Evolutionary conservation across 768 basidiomycete species (phyloP).

Genomic region (Lentinula sp.): DNA sequence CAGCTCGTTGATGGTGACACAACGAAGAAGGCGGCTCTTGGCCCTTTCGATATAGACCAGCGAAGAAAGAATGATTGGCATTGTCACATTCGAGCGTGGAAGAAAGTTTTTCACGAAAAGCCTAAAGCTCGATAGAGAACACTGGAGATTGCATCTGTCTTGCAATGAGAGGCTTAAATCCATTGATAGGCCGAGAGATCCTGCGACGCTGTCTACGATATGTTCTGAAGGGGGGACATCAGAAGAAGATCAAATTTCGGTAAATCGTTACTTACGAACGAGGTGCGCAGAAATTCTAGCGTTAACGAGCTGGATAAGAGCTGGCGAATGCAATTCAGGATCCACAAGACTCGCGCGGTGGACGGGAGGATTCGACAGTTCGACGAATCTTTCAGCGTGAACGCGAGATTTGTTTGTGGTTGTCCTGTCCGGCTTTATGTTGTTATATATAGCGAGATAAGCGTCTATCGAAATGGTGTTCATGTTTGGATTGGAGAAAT

Average conservation of each 20-base stretch:
- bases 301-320: slow-evolving; percentile 62
- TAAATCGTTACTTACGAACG: slow-evolving; percentile 46
- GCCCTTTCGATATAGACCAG: slow-evolving; percentile 76
- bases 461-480: too few relatives aligned
- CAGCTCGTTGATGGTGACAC: slow-evolving; percentile 60
- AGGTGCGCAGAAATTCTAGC: slow-evolving; percentile 53
- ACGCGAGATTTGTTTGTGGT: too few relatives aligned
- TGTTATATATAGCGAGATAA: too few relatives aligned
- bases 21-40: slow-evolving; percentile 72
- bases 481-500: too few relatives aligned
- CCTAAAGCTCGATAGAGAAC: slow-evolving; percentile 51
- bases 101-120: slow-evolving; percentile 63
- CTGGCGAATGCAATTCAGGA: slow-evolving; percentile 54
- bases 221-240: slow-evolving; percentile 41
- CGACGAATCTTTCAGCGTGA: too few relatives aligned
- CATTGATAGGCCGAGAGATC: slow-evolving; percentile 72
- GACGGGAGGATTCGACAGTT: slow-evolving; percentile 15
- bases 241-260: background rate
- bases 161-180: slow-evolving; percentile 45
- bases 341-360: slow-evolving; percentile 55
- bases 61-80: slow-evolving; percentile 60
- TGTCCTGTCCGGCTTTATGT: too few relatives aligned
- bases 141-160: slow-evolving; percentile 35
- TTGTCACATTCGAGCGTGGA: slow-evolving; percentile 62
- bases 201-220: slow-evolving; percentile 58